These are phyloP conservation scores for Mortierella sp. DNA, from an alignment of 371 early-diverging fungal genomes.

Conservation along the genomic window DNA sequence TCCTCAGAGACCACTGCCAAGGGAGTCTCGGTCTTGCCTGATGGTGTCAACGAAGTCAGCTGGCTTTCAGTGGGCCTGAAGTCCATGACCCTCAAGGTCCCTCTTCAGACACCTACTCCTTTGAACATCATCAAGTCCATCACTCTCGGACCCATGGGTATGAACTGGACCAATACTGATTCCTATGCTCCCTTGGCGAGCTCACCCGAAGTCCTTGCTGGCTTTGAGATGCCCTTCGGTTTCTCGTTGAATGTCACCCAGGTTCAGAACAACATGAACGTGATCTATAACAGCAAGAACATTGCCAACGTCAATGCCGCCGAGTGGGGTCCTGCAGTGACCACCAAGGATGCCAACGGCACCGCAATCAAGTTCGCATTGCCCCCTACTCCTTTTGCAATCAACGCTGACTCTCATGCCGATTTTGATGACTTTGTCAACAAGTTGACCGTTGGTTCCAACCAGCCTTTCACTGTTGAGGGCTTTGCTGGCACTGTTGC, in stretches of 20 bases:
- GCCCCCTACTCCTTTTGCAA: constrained; percentile 57
- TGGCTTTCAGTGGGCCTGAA: constrained; percentile 71
- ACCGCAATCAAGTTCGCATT: constrained; percentile 59
- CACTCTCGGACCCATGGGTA: constrained; percentile 65
- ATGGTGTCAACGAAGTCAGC: constrained; percentile 64
- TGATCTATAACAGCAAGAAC: constrained; percentile 59
- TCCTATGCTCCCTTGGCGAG: constrained; percentile 64
- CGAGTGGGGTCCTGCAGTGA: constrained; percentile 57
- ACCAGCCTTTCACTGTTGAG: constrained; percentile 58
- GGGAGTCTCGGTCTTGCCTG: constrained; percentile 69
- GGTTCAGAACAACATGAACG: constrained; percentile 65
- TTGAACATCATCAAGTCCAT: constrained; percentile 66
- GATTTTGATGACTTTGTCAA: constrained; percentile 63
- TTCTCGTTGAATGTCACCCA: constrained; percentile 67
- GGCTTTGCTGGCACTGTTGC: constrained; percentile 64
- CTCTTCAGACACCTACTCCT: constrained; percentile 46
- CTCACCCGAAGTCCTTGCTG: constrained; percentile 64
- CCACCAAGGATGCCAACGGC: constrained; percentile 57
- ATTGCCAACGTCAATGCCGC: constrained; percentile 59
- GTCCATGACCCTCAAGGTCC: constrained; percentile 49
- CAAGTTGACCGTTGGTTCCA: constrained; percentile 56
- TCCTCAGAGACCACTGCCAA: constrained; percentile 61
- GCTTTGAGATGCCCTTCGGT: constrained; percentile 69
- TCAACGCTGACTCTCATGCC: constrained; percentile 54
- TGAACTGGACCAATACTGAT: constrained; percentile 60